Percentiles rank a stretch among this genome's conserved stretches.
Evolutionary conservation across 495 filamentous ascomycete species (phyloP).

Genomic region (Pyrenula aspistea): DNA sequence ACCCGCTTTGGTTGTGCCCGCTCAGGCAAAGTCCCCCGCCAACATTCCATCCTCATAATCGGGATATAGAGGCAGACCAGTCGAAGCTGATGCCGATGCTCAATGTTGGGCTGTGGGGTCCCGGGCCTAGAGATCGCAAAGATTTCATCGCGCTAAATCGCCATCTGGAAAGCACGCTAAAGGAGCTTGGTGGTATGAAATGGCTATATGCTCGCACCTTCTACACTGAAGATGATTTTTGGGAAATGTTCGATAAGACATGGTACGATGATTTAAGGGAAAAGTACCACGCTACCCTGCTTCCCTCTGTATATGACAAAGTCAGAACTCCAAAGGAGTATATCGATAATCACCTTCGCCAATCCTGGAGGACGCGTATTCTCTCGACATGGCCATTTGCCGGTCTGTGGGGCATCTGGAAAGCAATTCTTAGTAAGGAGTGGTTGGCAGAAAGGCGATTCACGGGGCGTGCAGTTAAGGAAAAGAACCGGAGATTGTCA

Average conservation of each 20-base stretch:
- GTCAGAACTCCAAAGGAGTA: conserved; percentile 22
- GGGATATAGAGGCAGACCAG: conserved; percentile 5
- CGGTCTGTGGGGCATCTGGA: conserved; percentile 42
- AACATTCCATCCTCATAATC: conserved; percentile 24
- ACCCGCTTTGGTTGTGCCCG: conserved; percentile 50
- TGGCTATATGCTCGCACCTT: conserved; percentile 48
- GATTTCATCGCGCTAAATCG: conserved; percentile 46
- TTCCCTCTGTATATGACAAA: conserved; percentile 43
- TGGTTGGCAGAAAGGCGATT: conserved; percentile 40
- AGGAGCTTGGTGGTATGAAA: conserved; percentile 52
- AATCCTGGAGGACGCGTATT: conserved; percentile 10
- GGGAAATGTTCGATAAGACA: conserved; percentile 33
- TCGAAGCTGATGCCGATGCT: conserved; percentile 24
- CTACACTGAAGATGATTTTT: conserved; percentile 43
- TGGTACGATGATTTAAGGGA: conserved; percentile 34
- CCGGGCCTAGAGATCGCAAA: conserved; percentile 16
- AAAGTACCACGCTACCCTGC: conserved; percentile 33
- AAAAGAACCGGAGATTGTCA: background rate
- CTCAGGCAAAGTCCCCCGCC: conserved; percentile 18
- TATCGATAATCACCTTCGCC: conserved; percentile 8
- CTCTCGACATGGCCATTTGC: conserved; percentile 30
- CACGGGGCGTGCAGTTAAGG: conserved; percentile 31
- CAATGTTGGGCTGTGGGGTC: conserved; percentile 45
- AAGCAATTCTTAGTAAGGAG: conserved; percentile 41
- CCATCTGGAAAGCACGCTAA: conserved; percentile 50